Base-by-base conservation (phyloP, 75 land plant species). In the Pseudotsuga menziesii region DNA sequence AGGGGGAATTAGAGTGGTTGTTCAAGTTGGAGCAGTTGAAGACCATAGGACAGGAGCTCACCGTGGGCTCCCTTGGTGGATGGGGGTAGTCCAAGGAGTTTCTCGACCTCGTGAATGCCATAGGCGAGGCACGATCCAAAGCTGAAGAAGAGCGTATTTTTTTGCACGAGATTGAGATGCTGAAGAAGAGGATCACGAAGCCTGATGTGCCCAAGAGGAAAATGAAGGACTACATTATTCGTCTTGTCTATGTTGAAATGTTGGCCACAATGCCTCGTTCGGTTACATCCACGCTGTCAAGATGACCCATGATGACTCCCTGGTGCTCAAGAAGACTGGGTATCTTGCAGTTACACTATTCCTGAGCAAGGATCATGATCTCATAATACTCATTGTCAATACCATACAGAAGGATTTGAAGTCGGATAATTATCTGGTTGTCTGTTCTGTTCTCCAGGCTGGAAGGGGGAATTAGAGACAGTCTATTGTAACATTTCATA, bases 241-340 rank as follows among this genome's bases (percentile, higher is more conserved):
- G 99, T 2, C 94, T 96, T 62, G 90, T 93, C 48, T 96, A 96
- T 78, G 89, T 89, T 15, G 99, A 96, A 78, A 96, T 96, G 99
- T 88, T 96, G 99, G 97, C 58, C 99, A 96, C 79, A 97, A 96
- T 77, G 97, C 99, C 5, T 93, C 94, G 16, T 96, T 96, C 70
- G 99, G 97, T 56, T 93, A 96, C 80, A 96, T 96, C 36, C 91
- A 96, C 20, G 99, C 99, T 36, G 99, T 96, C 55, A 96, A 96
- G 86, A 91, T 96, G 95, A 89, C 99, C 26, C 99, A 96, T 58
- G 99, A 96, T 61, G 99, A 96, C 75, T 78, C 70, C 62, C 78
- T 96, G 25, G 70, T 82, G 58, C 77, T 90, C 39, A 96, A 96
- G 81, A 85, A 88, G 74, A 94, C 98, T 5, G 99, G n/a, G n/a